Evolutionary conservation across 331 rosid genomes (phyloP).

Genomic region (Rhamnella rubrinervis): DNA sequence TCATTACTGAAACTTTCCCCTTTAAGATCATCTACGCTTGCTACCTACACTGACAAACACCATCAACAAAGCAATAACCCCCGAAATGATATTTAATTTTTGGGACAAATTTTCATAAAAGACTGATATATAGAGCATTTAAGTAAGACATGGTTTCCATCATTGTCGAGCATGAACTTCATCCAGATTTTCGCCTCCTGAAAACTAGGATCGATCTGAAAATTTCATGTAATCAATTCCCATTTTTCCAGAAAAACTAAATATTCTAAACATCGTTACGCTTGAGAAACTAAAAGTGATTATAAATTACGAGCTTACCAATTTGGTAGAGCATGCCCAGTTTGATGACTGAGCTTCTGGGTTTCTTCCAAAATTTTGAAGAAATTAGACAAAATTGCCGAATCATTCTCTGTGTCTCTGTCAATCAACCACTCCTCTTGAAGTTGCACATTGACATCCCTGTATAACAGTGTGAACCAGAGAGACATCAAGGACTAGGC

Average conservation of each 20-base stretch:
- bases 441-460: constrained; percentile 72
- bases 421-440: constrained; percentile 72
- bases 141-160: no score
- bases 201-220: no score
- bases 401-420: constrained; percentile 61
- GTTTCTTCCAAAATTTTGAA: constrained; percentile 52
- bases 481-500: constrained; percentile 9
- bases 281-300: constrained; percentile 7
- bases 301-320: constrained; percentile 37
- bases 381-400: constrained; percentile 46
- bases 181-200: no score
- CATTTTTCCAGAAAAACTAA: not conserved
- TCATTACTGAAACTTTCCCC: no score
- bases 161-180: no score
- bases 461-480: constrained; percentile 32
- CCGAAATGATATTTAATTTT: no score
- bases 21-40: no score
- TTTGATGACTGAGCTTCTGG: constrained; percentile 24
- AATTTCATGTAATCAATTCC: not conserved
- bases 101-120: no score
- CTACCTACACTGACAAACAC: no score
- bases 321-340: constrained; percentile 14
- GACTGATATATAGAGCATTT: no score
- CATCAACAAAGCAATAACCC: no score
- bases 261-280: not conserved